Percentiles rank a stretch among this genome's conserved stretches.
Evolutionary conservation across 2,329 filamentous ascomycete genomes (phyloP).

Genomic region (Ophiostoma sp.): DNA sequence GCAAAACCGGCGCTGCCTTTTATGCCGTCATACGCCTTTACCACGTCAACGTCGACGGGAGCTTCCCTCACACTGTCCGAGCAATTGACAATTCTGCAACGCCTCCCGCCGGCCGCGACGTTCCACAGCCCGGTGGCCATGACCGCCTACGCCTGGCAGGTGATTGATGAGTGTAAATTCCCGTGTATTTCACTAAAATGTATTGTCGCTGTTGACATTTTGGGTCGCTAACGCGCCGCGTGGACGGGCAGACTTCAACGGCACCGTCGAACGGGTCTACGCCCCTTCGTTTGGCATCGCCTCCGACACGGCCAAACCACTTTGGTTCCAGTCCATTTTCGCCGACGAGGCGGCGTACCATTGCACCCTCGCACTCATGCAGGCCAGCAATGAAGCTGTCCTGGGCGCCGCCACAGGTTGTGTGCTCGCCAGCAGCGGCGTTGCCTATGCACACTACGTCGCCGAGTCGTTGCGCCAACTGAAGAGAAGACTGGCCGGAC

Average conservation of each 20-base stretch:
- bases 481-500: not conserved
- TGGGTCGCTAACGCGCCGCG: not conserved
- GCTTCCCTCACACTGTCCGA: not conserved
- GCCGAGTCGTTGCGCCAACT: not conserved
- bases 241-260: not conserved
- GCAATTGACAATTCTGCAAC: not conserved
- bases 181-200: no score
- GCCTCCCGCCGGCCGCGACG: not conserved
- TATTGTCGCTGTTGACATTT: no score
- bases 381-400: slow-evolving; percentile 33
- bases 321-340: slow-evolving; percentile 14
- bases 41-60: not conserved
- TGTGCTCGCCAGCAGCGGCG: not conserved
- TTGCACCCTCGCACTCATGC: slow-evolving; percentile 32
- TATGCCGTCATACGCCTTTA: not conserved
- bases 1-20: not conserved
- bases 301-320: slow-evolving; percentile 1
- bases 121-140: not conserved
- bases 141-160: not conserved
- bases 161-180: not conserved
- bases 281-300: not conserved
- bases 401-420: not conserved
- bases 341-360: slow-evolving; percentile 26
- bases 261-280: not conserved
- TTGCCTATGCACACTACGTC: slow-evolving; percentile 5